Evolutionary conservation across 2,329 filamentous ascomycete species (phyloP).

Genomic region (Aspergillus cejpii): DNA sequence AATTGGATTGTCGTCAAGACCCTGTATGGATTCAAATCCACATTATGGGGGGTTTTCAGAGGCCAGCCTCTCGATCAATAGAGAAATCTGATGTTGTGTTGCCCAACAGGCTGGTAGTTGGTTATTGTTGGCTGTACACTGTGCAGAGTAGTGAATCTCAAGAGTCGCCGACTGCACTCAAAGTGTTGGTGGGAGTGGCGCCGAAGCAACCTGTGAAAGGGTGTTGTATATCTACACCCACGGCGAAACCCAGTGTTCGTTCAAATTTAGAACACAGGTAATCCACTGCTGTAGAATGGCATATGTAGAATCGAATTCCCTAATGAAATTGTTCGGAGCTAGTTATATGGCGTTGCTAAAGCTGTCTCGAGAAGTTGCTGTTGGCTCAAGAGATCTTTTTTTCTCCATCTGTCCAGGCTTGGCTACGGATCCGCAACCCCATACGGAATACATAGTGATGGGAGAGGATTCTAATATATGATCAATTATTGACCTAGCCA

Average conservation of each 20-base stretch:
- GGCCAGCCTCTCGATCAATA: constrained; percentile 10
- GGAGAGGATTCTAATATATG: too few species aligned
- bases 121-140: constrained; percentile 4
- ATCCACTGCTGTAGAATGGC: background rate
- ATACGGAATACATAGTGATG: background rate
- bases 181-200: constrained; percentile 6
- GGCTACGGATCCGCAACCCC: constrained; percentile 5
- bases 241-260: background rate
- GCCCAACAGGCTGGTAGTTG: background rate
- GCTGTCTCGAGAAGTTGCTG: background rate
- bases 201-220: constrained; percentile 1
- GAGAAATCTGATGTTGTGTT: background rate
- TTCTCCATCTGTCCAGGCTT: constrained; percentile 15
- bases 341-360: background rate
- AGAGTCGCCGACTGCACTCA: constrained; percentile 8
- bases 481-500: too few species aligned
- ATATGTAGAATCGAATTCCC: background rate
- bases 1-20: constrained; percentile 11
- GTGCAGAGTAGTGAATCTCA: constrained; percentile 3
- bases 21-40: constrained; percentile 9
- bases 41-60: constrained; percentile 8
- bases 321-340: background rate
- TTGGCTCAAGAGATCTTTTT: constrained; percentile 13
- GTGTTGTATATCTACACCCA: background rate
- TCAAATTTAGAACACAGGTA: background rate